Evolutionary conservation across 768 basidiomycete genomes (phyloP), one percentile per base, ranked within the genome.

Genomic region (Tricholoma flavovirens): DNA sequence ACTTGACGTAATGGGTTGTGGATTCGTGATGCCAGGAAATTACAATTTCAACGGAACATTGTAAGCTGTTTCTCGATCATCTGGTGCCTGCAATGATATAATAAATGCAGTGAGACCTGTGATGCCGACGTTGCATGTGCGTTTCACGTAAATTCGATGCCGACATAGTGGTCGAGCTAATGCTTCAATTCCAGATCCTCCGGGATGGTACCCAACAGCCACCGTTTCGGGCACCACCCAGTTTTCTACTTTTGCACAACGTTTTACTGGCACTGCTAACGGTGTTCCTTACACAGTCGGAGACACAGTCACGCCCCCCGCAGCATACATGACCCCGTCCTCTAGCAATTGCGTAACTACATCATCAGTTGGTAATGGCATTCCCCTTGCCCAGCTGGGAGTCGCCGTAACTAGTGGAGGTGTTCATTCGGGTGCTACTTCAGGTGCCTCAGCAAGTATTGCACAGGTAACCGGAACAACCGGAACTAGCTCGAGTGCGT

Each of bases 21-120:
- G 68, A 29, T 77, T 75, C 53, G 76, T 77, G 32, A 77, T 78
- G 77, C 77, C 77, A 7, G 76, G 75, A 15, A 75, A 76, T 54
- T 77, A 76, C 65, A 60, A 75, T 46, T 64, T 71, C 53, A 73
- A 74, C 22, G 72, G 71, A 1, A 76, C 73, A 21, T 78, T 76
- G 75, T 76, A 56, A 60, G 76, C 62, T 17, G 30, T 43, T 8
- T 11, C 11, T 17, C 0, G 30, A 15, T 11, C 36, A 11, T 2
- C 17, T 53, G 14, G 19, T 12, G 1, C 8, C 15, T 29, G 30
- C 21, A 9, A 35, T 33, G 36, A 17, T 45, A 12, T 17, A 36
- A 11, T 6, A 1, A 29, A 15, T 48, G 10, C 40, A 75, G 75
- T 56, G 73, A 77, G 58, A 70, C 66, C 35, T 77, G 76, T 49